Percentiles rank a stretch among this genome's conserved stretches.
Evolutionary conservation across 2,329 filamentous ascomycete genomes (phyloP).

Genomic region (Talaromyces sp.): DNA sequence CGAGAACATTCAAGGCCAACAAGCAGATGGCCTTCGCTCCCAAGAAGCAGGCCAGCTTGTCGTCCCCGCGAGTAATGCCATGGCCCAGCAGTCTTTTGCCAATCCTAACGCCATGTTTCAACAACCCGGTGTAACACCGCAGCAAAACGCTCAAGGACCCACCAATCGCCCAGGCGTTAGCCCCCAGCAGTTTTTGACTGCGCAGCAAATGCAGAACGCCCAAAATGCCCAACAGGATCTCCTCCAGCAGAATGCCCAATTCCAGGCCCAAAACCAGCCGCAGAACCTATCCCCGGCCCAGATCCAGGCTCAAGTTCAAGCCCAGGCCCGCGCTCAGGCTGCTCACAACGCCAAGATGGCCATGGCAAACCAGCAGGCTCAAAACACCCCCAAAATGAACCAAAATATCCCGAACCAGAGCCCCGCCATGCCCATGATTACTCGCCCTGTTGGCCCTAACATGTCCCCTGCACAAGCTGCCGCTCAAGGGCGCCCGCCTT

Average conservation of each 20-base stretch:
- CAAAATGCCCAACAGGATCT: slow-evolving; percentile 42
- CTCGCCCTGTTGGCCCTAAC: slow-evolving; percentile 38
- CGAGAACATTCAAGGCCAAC: slow-evolving; percentile 56
- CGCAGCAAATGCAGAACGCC: slow-evolving; percentile 28
- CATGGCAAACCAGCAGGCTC: slow-evolving; percentile 43
- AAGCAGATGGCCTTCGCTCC: slow-evolving; percentile 57
- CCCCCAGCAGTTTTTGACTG: slow-evolving; percentile 37
- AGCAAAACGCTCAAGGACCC: slow-evolving; percentile 37
- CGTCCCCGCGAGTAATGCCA: slow-evolving; percentile 59
- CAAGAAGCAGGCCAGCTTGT: slow-evolving; percentile 59
- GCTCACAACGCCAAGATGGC: slow-evolving; percentile 44
- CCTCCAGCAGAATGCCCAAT: slow-evolving; percentile 31
- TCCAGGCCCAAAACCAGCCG: slow-evolving; percentile 20
- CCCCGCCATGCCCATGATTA: slow-evolving; percentile 39
- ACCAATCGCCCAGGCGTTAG: slow-evolving; percentile 34
- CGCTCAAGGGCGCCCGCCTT: slow-evolving; percentile 30
- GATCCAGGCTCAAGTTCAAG: slow-evolving; percentile 30
- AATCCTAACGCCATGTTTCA: slow-evolving; percentile 39
- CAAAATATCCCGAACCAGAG: slow-evolving; percentile 37
- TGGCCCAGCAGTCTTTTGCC: slow-evolving; percentile 33
- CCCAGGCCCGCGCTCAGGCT: slow-evolving; percentile 32
- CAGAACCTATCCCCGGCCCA: slow-evolving; percentile 17
- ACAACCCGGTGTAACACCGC: slow-evolving; percentile 29
- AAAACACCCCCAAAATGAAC: slow-evolving; percentile 35
- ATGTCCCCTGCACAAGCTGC: slow-evolving; percentile 33